Conservation (phyloP, 345 rosid genomes). For the Acer yangbiense region DNA sequence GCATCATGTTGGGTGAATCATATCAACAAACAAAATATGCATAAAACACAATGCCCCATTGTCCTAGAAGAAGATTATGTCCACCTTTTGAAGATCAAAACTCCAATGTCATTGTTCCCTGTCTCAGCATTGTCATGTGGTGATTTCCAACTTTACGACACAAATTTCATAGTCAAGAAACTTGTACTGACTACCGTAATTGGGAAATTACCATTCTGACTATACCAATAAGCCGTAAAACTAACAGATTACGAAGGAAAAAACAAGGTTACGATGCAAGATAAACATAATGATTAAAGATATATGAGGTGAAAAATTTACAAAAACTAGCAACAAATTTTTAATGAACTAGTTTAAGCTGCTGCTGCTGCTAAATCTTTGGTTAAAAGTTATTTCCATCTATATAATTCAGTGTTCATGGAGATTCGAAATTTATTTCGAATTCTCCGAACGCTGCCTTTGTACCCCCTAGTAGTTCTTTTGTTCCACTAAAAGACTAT, state of each 20-base stretch:
- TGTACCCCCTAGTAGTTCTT: constrained; percentile 12
- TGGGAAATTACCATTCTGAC: not conserved
- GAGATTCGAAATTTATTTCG: constrained; percentile 22
- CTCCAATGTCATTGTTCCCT: constrained; percentile 8
- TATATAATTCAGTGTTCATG: constrained; percentile 25
- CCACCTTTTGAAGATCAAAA: not conserved
- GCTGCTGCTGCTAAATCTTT: constrained; percentile 8
- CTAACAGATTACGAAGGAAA: not conserved
- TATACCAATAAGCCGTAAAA: not conserved
- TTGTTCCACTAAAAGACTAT: constrained; percentile 22
- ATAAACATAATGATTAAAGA: not conserved
- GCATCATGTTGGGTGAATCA: not conserved
- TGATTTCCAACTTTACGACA: not conserved
- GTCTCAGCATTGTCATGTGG: not conserved
- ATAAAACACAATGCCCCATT: not conserved
- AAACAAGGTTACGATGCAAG: not conserved
- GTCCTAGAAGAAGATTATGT: not conserved
- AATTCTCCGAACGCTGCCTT: constrained; percentile 16
- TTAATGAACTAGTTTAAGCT: constrained; percentile 9
- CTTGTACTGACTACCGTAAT: not conserved
- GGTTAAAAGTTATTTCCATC: constrained; percentile 23
- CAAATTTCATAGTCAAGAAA: not conserved
- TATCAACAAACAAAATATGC: not conserved
- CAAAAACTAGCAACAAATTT: constrained; percentile 4
- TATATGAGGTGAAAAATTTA: constrained; percentile 2